Conservation (phyloP, 2,329 filamentous ascomycete genomes). For the Pseudogymnoascus verrucosus region DNA sequence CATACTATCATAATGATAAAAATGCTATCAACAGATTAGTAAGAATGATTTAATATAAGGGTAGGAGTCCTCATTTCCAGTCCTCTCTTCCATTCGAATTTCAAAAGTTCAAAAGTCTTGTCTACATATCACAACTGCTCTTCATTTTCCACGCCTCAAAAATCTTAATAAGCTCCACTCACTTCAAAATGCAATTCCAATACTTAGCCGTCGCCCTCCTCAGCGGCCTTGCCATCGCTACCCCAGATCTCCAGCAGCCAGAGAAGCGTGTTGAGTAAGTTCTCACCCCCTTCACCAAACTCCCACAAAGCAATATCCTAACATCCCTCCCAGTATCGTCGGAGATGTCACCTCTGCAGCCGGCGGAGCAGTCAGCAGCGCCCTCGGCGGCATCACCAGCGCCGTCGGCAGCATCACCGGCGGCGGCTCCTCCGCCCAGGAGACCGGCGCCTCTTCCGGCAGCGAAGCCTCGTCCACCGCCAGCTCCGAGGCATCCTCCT, state of each 20-base stretch:
- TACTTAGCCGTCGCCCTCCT: neutral
- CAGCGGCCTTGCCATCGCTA: neutral
- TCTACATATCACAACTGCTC: neutral
- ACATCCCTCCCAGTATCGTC: neutral
- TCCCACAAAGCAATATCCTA: neutral
- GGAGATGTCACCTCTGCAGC: neutral
- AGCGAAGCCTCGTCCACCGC: neutral
- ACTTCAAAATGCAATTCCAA: conserved; percentile 5
- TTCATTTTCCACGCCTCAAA: neutral
- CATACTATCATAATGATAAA: neutral
- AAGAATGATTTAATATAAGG: conserved; percentile 7
- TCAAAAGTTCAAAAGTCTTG: neutral
- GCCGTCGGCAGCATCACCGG: neutral
- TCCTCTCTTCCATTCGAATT: neutral
- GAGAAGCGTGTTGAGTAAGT: neutral
- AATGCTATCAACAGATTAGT: neutral
- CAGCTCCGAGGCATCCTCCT: neutral
- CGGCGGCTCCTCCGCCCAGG: neutral
- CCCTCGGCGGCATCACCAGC: neutral
- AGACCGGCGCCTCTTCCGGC: neutral
- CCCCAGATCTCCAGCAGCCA: neutral
- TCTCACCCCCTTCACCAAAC: neutral
- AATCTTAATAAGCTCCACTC: neutral
- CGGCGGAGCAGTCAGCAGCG: neutral
- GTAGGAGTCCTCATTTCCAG: neutral